These are phyloP conservation scores for Amauroascus verrucosus DNA, from an alignment of 2,329 filamentous ascomycete species.

Conservation along the genomic window DNA sequence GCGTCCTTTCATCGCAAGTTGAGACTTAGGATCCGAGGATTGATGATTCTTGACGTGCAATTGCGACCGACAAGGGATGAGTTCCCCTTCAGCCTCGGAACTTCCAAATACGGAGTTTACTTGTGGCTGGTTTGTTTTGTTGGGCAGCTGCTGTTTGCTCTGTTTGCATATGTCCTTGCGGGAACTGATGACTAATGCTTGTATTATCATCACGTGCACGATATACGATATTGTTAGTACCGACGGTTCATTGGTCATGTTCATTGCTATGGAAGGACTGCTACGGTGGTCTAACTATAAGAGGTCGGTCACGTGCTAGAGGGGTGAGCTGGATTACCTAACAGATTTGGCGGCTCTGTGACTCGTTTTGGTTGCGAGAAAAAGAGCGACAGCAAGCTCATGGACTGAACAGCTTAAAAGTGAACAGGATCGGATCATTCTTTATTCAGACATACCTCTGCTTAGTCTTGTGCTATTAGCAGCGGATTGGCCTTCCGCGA, in stretches of 20 bases:
- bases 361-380: neutral
- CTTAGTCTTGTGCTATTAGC: neutral
- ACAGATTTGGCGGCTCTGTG: no score
- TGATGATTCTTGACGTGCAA: no score
- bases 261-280: no score
- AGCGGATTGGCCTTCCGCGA: neutral
- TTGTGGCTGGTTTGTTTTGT: neutral
- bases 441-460: neutral
- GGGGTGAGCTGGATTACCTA: no score
- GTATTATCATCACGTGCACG: conserved; percentile 10
- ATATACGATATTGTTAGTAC: no score
- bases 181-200: neutral
- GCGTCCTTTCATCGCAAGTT: conserved; percentile 17
- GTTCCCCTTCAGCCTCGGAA: conserved; percentile 26
- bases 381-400: neutral
- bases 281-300: no score
- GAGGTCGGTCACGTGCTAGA: neutral
- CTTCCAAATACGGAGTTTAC: conserved; percentile 34
- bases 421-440: no score
- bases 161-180: conserved; percentile 22
- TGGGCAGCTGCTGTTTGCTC: conserved; percentile 20
- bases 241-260: no score
- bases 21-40: neutral
- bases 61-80: neutral
- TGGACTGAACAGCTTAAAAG: no score